A percentile compares a stretch with the other conserved stretches of the same genome.
Evolutionary conservation across 2,329 filamentous ascomycete genomes (phyloP).

Genomic region (Colletotrichum magnum): DNA sequence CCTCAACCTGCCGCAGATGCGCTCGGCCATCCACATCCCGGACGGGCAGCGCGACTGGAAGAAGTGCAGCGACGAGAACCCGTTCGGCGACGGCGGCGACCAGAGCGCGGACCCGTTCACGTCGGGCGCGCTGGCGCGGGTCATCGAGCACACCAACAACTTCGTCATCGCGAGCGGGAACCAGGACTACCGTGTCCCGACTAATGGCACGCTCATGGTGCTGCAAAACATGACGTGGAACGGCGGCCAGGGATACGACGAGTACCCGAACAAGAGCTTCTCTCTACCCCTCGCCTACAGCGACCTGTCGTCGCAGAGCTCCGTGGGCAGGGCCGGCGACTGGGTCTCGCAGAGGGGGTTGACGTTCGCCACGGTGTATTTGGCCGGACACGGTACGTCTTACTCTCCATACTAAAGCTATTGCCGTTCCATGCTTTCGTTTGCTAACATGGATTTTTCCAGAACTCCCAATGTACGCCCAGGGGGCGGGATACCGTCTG

Average conservation of each 20-base stretch:
- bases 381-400: conserved; percentile 19
- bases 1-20: conserved; percentile 80
- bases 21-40: conserved; percentile 78
- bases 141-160: conserved; percentile 81
- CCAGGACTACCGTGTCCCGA: conserved; percentile 77
- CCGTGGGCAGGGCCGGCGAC: conserved; percentile 24
- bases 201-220: conserved; percentile 78
- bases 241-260: conserved; percentile 78
- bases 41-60: conserved; percentile 47
- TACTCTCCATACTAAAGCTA: too few relatives aligned
- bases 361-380: conserved; percentile 22
- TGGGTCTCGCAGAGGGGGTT: conserved; percentile 29
- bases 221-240: conserved; percentile 90
- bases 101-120: conserved; percentile 61
- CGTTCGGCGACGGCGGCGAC: conserved; percentile 52
- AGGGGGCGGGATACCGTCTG: conserved; percentile 20
- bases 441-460: background rate
- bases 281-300: conserved; percentile 68
- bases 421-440: fast-evolving
- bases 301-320: conserved; percentile 27
- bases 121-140: conserved; percentile 74
- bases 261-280: conserved; percentile 71
- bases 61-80: conserved; percentile 60
- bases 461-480: conserved; percentile 23
- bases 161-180: conserved; percentile 82